Evolutionary conservation across 1,284 basidiomycete species (phyloP).

Genomic region (Ceratobasidium sp.): DNA sequence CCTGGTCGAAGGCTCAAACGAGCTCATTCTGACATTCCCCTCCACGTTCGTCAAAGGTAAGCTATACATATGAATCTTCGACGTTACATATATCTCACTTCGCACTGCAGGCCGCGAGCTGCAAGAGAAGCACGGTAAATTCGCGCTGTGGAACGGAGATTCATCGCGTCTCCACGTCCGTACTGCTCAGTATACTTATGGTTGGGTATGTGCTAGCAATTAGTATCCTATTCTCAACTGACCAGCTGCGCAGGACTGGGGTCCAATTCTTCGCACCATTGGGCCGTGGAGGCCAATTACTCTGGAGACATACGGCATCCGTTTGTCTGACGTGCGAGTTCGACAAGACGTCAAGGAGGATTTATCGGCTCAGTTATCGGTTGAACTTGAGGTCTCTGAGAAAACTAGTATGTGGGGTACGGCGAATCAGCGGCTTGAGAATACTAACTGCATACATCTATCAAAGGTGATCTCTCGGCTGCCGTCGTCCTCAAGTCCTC

Average conservation of each 20-base stretch:
- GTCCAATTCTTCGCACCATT: constrained; percentile 77
- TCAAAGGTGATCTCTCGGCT: constrained; percentile 49
- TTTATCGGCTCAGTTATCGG: constrained; percentile 50
- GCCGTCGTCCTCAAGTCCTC: constrained; percentile 63
- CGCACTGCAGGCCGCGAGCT: constrained; percentile 66
- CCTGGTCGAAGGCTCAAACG: constrained; percentile 70
- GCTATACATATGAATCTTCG: constrained; percentile 14
- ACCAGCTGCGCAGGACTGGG: constrained; percentile 86
- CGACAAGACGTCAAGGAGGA: constrained; percentile 55
- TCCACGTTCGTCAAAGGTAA: constrained; percentile 78
- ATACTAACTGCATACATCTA: not conserved
- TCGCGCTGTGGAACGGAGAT: constrained; percentile 85
- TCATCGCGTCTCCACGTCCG: constrained; percentile 85
- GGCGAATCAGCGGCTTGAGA: not conserved
- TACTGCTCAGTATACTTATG: constrained; percentile 86
- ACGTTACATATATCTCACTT: not conserved
- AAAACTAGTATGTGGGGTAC: constrained; percentile 6
- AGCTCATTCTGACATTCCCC: constrained; percentile 74
- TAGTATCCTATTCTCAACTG: not conserved
- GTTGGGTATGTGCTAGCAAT: constrained; percentile 10
- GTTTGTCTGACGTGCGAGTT: constrained; percentile 69
- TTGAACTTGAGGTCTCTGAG: constrained; percentile 47
- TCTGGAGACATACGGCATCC: constrained; percentile 72
- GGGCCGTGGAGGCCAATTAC: constrained; percentile 83
- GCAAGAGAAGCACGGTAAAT: constrained; percentile 69